Evolutionary conservation across 495 filamentous ascomycete species (phyloP).

Genomic region (Rostrohypoxylon terebratum): DNA sequence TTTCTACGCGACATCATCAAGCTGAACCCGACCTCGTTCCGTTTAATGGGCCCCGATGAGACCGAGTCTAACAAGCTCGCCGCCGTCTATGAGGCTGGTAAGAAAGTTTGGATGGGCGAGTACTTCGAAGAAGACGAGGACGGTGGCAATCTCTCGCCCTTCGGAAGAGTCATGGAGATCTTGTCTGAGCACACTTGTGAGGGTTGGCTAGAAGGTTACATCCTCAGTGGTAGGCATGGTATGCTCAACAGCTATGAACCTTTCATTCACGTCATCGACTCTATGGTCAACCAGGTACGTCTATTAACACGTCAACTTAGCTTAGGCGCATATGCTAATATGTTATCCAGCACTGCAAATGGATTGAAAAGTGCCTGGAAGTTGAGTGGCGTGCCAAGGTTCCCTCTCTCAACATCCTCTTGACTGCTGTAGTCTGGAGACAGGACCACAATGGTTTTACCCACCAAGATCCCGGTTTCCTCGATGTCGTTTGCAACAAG

Average conservation of each 20-base stretch:
- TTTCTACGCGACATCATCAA: conserved; percentile 72
- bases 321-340: conserved; percentile 28
- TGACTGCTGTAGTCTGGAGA: conserved; percentile 79
- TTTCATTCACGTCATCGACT: conserved; percentile 82
- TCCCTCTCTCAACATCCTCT: conserved; percentile 77
- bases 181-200: conserved; percentile 80
- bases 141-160: conserved; percentile 72
- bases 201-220: conserved; percentile 81
- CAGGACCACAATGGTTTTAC: conserved; percentile 86
- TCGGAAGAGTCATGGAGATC: conserved; percentile 81
- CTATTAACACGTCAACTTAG: background rate
- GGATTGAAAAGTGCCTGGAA: conserved; percentile 80
- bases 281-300: conserved; percentile 74
- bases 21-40: conserved; percentile 71
- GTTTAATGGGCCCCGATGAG: conserved; percentile 80
- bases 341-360: conserved; percentile 72
- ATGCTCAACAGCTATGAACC: conserved; percentile 82
- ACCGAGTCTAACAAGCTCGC: conserved; percentile 80
- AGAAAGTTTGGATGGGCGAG: conserved; percentile 82
- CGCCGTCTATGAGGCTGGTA: conserved; percentile 73
- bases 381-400: conserved; percentile 76
- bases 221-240: conserved; percentile 76
- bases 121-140: conserved; percentile 78
- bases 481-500: conserved; percentile 80
- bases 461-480: conserved; percentile 81